Conservation (phyloP, 495 filamentous ascomycete species). For the Aspergillus kassunensis region DNA sequence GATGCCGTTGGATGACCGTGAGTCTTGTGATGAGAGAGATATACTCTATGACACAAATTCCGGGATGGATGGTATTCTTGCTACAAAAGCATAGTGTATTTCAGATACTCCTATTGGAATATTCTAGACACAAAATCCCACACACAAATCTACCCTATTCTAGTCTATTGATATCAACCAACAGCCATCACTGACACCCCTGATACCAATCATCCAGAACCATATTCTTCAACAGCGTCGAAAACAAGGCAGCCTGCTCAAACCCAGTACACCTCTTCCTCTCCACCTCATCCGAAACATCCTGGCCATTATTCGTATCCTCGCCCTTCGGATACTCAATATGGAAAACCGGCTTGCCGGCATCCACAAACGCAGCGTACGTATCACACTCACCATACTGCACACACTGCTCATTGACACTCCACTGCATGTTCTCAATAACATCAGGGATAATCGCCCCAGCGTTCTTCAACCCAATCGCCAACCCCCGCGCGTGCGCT, state of each 20-base stretch:
- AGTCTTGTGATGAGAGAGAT: no score
- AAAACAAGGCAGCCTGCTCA: constrained; percentile 43
- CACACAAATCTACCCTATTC: no score
- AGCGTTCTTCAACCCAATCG: constrained; percentile 65
- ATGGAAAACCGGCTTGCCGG: constrained; percentile 67
- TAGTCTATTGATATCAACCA: no score
- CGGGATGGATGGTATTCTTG: no score
- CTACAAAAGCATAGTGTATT: no score
- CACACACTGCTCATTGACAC: constrained; percentile 70
- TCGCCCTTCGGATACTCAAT: constrained; percentile 62
- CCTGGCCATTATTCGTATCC: constrained; percentile 33
- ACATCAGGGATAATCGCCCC: constrained; percentile 54
- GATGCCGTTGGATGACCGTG: no score
- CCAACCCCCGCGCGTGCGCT: constrained; percentile 44
- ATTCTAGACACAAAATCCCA: no score
- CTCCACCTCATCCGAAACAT: constrained; percentile 25
- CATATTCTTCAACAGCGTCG: constrained; percentile 65
- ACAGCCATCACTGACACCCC: no score
- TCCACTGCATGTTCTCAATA: constrained; percentile 57
- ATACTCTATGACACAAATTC: no score
- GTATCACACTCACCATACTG: constrained; percentile 53
- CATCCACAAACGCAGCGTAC: constrained; percentile 53
- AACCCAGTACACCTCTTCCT: constrained; percentile 31
- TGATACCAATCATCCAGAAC: constrained; percentile 56
- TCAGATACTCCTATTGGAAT: no score